These are phyloP conservation scores for Aspergillus sclerotiicarbonarius DNA, from an alignment of 495 filamentous ascomycete species.

Conservation along the genomic window DNA sequence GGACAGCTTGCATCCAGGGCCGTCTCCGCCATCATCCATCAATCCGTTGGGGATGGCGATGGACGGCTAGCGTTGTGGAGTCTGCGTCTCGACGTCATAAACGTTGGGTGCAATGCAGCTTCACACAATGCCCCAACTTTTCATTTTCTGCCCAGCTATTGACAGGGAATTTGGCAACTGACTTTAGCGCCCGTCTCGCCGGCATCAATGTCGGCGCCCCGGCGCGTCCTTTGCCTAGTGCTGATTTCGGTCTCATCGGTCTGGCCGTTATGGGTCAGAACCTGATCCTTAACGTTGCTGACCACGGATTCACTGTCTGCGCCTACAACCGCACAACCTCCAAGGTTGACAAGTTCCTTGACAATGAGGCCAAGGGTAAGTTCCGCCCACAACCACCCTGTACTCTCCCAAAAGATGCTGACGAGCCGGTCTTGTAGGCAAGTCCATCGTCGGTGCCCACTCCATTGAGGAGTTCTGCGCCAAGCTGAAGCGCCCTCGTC, in stretches of 20 bases:
- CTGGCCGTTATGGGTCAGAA: constrained; percentile 99
- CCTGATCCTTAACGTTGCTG: constrained; percentile 96
- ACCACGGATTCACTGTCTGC: constrained; percentile 92
- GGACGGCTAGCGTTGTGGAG: not conserved
- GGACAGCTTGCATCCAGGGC: not conserved
- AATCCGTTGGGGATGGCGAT: not conserved
- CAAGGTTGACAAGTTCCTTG: constrained; percentile 96
- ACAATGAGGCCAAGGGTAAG: constrained; percentile 86
- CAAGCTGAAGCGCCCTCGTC: constrained; percentile 95
- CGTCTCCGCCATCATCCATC: constrained; percentile 1
- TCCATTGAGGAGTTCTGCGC: constrained; percentile 88
- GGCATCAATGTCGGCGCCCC: constrained; percentile 74
- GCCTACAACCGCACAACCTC: constrained; percentile 97
- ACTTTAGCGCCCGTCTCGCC: constrained; percentile 80
- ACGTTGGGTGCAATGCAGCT: not conserved
- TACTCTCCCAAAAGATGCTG: not conserved
- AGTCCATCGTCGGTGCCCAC: constrained; percentile 89
- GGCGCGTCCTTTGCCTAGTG: constrained; percentile 56
- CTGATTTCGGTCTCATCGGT: constrained; percentile 98
- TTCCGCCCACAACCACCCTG: not conserved
- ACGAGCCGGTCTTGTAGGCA: constrained; percentile 51
- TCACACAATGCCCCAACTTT: not conserved
- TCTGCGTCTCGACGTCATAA: not conserved
- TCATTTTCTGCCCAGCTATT: constrained; percentile 26
- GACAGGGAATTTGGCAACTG: constrained; percentile 54